phyloP scores from a whole-genome alignment of 306 rosid genomes.

The Prunus mume region DNA sequence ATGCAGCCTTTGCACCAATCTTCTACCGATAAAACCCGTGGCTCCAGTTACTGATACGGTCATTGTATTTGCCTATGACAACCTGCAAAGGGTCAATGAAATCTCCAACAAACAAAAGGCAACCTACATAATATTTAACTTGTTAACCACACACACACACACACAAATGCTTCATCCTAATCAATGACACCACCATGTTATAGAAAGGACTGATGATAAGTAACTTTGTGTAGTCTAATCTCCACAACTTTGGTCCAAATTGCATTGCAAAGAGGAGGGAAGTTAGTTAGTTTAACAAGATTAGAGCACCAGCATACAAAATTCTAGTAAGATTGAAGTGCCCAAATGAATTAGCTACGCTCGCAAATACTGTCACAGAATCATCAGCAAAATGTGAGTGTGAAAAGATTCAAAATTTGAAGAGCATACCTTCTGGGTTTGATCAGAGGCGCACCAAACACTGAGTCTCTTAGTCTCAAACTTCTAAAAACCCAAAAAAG shows the following conservation, averaged over 20 bases:
- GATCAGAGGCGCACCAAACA: constrained; percentile 53
- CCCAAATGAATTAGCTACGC: background rate
- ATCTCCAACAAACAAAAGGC: constrained; percentile 29
- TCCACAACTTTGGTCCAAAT: background rate
- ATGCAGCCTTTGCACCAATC: constrained; percentile 83
- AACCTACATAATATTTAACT: background rate
- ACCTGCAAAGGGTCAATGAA: constrained; percentile 27
- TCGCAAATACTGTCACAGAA: background rate
- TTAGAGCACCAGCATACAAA: background rate
- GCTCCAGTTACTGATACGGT: constrained; percentile 90
- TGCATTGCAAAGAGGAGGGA: background rate
- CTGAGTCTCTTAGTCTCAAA: constrained; percentile 38
- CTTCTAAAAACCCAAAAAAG: constrained; percentile 23
- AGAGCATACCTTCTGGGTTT: constrained; percentile 48
- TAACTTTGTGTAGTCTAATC: background rate
- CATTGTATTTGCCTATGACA: constrained; percentile 63
- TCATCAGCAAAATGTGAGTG: background rate
- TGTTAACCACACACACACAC: constrained; percentile 1
- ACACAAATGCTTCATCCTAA: background rate
- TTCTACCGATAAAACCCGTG: constrained; percentile 88
- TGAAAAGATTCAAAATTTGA: background rate
- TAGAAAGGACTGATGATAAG: background rate
- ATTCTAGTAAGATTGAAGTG: background rate
- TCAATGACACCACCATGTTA: background rate
- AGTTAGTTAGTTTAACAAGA: background rate